phyloP scores from a whole-genome alignment of 2,329 filamentous ascomycete genomes.

The Scedosporium apiospermum region DNA sequence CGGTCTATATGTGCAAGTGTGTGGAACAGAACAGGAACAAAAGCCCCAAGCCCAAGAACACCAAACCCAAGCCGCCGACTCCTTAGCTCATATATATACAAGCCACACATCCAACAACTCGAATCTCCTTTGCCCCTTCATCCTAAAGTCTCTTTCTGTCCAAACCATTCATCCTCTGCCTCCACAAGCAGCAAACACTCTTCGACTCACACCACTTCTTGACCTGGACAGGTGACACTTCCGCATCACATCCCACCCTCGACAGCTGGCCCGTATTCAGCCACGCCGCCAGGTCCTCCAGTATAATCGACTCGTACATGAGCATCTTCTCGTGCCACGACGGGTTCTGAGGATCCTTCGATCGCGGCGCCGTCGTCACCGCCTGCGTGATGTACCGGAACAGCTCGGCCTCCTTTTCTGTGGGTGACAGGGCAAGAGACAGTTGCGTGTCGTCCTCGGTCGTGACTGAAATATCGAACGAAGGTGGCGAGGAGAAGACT shows the following conservation, averaged over 20 bases:
- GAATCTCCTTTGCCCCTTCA: too few relatives aligned
- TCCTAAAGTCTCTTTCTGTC: constrained; percentile 34
- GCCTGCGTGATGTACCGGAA: constrained; percentile 47
- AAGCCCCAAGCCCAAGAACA: background rate
- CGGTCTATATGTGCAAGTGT: too few relatives aligned
- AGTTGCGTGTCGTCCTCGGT: constrained; percentile 35
- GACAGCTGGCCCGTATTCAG: constrained; percentile 64
- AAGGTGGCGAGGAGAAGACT: constrained; percentile 33
- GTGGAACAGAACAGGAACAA: background rate
- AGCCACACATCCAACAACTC: too few relatives aligned
- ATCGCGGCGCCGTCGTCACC: constrained; percentile 39
- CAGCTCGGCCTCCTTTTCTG: constrained; percentile 31
- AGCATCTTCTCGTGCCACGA: constrained; percentile 92
- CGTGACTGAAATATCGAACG: constrained; percentile 32
- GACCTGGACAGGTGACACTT: constrained; percentile 55
- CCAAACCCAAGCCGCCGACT: background rate
- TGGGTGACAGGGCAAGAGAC: constrained; percentile 27
- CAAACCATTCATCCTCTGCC: constrained; percentile 40
- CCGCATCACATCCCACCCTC: constrained; percentile 53
- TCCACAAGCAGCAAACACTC: constrained; percentile 77
- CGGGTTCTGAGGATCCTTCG: constrained; percentile 38
- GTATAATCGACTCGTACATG: constrained; percentile 80
- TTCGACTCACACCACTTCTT: constrained; percentile 86
- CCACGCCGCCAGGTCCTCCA: constrained; percentile 80
- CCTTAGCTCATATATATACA: background rate